Evolutionary conservation across 495 filamentous ascomycete species (phyloP).

Genomic region (Penicillium maclennaniae): DNA sequence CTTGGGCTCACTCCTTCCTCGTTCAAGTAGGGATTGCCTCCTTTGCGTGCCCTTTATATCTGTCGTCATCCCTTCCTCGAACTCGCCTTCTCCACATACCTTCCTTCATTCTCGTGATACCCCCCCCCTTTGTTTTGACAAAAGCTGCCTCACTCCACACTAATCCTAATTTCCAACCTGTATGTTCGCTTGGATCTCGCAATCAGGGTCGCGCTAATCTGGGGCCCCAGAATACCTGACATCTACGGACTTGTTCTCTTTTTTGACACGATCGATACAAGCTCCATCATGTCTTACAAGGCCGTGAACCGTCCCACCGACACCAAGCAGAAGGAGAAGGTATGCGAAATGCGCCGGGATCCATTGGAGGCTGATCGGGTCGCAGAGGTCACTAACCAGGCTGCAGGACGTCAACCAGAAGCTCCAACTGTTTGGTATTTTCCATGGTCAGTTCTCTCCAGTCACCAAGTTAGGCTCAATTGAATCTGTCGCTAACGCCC

Average conservation of each 20-base stretch:
- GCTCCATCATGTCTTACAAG: slow-evolving; percentile 36
- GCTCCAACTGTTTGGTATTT: slow-evolving; percentile 92
- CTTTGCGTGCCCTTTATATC: slow-evolving; percentile 2
- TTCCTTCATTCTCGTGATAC: slow-evolving; percentile 40
- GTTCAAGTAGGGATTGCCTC: slow-evolving; percentile 8
- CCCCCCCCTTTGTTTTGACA: slow-evolving; percentile 26
- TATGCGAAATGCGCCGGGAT: slow-evolving; percentile 14
- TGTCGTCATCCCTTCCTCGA: slow-evolving; percentile 11
- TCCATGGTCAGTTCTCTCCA: slow-evolving; percentile 52
- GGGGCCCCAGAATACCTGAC: slow-evolving; percentile 12
- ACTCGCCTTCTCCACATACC: slow-evolving; percentile 8
- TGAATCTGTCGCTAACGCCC: not conserved
- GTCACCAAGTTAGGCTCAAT: not conserved
- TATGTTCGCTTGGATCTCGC: slow-evolving; percentile 18
- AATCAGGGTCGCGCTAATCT: slow-evolving; percentile 12
- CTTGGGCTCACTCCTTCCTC: slow-evolving; percentile 1
- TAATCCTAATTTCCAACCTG: slow-evolving; percentile 19
- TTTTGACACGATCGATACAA: slow-evolving; percentile 5
- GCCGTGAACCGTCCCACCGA: slow-evolving; percentile 65
- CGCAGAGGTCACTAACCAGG: slow-evolving; percentile 8
- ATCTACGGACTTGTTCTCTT: not conserved
- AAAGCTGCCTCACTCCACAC: not conserved
- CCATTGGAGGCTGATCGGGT: not conserved
- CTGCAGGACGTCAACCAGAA: slow-evolving; percentile 78
- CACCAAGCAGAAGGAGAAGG: slow-evolving; percentile 54